Evolutionary conservation across 169 alveolate genomes (phyloP).

Genomic region (Plasmodium inui): DNA sequence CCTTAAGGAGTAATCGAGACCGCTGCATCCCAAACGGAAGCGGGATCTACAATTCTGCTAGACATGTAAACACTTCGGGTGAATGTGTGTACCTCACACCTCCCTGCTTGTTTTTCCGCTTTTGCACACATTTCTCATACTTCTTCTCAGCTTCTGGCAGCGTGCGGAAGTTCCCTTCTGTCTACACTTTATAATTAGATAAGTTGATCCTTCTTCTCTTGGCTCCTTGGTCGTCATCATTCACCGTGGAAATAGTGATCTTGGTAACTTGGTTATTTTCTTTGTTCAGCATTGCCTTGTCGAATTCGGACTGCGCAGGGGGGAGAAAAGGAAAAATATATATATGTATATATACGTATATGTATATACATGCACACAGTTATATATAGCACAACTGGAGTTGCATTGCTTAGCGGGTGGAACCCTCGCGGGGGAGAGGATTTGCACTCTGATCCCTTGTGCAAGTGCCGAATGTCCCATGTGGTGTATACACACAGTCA

Average conservation of each 20-base stretch:
- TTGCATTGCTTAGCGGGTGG: neutral
- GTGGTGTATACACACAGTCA: neutral
- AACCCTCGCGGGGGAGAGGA: neutral
- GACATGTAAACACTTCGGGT: neutral
- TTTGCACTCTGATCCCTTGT: neutral
- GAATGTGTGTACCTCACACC: neutral
- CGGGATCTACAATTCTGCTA: neutral
- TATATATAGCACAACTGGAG: neutral
- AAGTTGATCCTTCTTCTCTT: constrained; percentile 66
- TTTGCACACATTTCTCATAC: neutral
- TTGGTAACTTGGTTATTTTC: constrained; percentile 45
- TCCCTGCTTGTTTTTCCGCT: neutral
- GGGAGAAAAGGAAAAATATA: neutral
- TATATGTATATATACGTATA: neutral
- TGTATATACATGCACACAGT: neutral
- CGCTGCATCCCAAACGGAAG: neutral
- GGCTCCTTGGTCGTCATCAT: constrained; percentile 27
- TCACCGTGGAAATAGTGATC: constrained; percentile 20
- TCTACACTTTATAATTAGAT: constrained; percentile 47
- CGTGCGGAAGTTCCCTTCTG: neutral
- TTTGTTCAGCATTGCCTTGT: constrained; percentile 42
- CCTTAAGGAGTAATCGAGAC: neutral
- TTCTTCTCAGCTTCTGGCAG: neutral
- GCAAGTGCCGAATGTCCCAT: neutral
- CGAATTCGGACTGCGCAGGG: constrained; percentile 47